Conservation (phyloP, 2,329 filamentous ascomycete species). For the Colletotrichum camelliae region DNA sequence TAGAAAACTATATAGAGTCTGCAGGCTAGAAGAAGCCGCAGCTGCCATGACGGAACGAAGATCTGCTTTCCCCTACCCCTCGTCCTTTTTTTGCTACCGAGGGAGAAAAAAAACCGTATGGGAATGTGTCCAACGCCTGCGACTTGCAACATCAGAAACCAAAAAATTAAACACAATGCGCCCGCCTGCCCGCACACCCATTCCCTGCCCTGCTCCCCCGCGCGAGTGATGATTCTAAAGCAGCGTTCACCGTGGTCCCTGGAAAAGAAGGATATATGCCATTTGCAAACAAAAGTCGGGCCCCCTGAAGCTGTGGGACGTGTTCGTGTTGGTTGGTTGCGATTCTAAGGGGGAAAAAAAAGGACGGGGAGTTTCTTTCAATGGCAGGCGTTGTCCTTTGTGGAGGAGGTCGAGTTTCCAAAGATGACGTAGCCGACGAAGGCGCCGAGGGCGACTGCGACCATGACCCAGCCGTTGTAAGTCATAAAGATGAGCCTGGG, state of each 20-base stretch:
- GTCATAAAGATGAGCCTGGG: slow-evolving; percentile 97
- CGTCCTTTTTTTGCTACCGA: neutral
- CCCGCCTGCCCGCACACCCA: neutral
- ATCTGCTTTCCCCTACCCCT: neutral
- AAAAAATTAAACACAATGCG: neutral
- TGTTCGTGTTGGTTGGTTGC: neutral
- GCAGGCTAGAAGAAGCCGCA: neutral
- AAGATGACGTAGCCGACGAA: slow-evolving; percentile 89
- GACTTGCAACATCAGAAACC: neutral
- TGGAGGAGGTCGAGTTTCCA: slow-evolving; percentile 70
- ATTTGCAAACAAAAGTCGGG: neutral
- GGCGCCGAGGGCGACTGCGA: slow-evolving; percentile 85
- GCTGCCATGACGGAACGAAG: slow-evolving; percentile 8
- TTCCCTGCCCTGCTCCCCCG: neutral
- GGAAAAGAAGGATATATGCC: neutral
- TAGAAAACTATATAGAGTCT: slow-evolving; percentile 4
- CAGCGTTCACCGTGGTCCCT: neutral
- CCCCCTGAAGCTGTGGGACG: neutral
- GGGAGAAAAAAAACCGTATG: neutral
- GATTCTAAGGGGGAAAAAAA: neutral
- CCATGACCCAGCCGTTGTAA: slow-evolving; percentile 99
- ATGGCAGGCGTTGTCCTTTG: slow-evolving; percentile 92
- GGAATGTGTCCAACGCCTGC: neutral
- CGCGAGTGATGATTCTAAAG: neutral
- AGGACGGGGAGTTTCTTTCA: slow-evolving; percentile 45